Evolutionary conservation across 2,329 filamentous ascomycete genomes (phyloP), one percentile per base, ranked within the genome.

Genomic region (Gnomoniopsis sp.): DNA sequence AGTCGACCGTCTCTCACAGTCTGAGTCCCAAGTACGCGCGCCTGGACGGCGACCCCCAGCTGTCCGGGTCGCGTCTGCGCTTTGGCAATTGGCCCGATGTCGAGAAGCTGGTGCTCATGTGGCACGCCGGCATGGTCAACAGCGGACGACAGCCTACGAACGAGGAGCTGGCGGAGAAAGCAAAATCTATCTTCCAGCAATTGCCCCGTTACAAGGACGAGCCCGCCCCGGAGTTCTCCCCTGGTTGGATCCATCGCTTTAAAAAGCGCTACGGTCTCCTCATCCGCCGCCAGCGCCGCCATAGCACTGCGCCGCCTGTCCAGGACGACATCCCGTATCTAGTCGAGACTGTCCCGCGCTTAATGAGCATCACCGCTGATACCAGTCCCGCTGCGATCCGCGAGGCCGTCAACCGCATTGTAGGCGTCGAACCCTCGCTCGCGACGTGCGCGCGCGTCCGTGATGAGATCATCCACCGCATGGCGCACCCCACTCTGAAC

Each of bases 11-110:
- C 47, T 85, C 82, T 49, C 83, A 86, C 68, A 85, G 82, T 21
- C 74, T 86, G 38, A 85, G 82, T 4, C 81, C 82, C 49, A 86
- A 86, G 66, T 86, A 86, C 65, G 83, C 82, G 41, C 80, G 83
- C 26, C 79, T 86, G 54, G 83, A 86, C 67, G 80, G 79, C 66
- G 82, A 86, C 64, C 81, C 81, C 17, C 82, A 85, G 69, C 78
- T 86, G 61, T 84, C 81, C n/a, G 83, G 83, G 47, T 85, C 82
- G 58, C 81, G 83, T 47, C 74, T 86, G 62, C 82, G 83, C 63
- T 85, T 85, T 59, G 83, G 83, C 63, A 86, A 86, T 68, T 86
- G 83, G 83, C 83, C 83, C 61, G 83, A 86, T 63, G 83, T 86
- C 56, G 80, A 83, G 72, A 82, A 82, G 72, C 75, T 83, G 10